Percentiles rank a stretch among this genome's conserved stretches.
These are phyloP conservation scores for Spathaspora hagerdaliae DNA, from an alignment of 805 yeast species.

Conservation along the genomic window DNA sequence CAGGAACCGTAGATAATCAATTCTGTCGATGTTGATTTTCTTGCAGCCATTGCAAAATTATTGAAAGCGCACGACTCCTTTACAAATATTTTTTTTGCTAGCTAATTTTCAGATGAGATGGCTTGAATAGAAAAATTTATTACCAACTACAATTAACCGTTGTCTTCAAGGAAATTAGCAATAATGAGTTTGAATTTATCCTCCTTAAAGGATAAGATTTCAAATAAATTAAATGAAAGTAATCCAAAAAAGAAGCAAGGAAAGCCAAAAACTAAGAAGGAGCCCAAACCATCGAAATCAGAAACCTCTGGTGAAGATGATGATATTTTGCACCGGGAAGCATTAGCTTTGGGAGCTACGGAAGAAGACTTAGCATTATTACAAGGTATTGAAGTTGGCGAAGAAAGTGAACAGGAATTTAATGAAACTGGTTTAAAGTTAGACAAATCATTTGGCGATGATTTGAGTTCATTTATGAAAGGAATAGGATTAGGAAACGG, in stretches of 20 bases:
- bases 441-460: slow-evolving; percentile 45
- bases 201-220: slow-evolving; percentile 62
- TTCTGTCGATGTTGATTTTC: no score
- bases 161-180: neutral
- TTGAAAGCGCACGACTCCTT: no score
- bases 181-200: slow-evolving; percentile 49
- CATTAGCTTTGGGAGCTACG: slow-evolving; percentile 78
- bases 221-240: slow-evolving; percentile 42
- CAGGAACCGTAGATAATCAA: no score
- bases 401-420: slow-evolving; percentile 49
- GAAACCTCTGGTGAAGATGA: slow-evolving; percentile 8
- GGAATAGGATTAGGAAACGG: slow-evolving; percentile 57
- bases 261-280: slow-evolving; percentile 5
- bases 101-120: no score
- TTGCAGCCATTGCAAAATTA: no score
- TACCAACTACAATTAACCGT: no score
- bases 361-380: slow-evolving; percentile 74
- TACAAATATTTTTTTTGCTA: no score
- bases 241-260: slow-evolving; percentile 14
- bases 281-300: slow-evolving; percentile 4
- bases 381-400: slow-evolving; percentile 45
- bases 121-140: no score
- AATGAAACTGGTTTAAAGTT: slow-evolving; percentile 34
- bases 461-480: slow-evolving; percentile 59
- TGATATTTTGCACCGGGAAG: slow-evolving; percentile 63